A percentile compares a stretch with the other conserved stretches of the same genome.
phyloP scores from a whole-genome alignment of 2,329 filamentous ascomycete species.

The Myriangium duriaei region DNA sequence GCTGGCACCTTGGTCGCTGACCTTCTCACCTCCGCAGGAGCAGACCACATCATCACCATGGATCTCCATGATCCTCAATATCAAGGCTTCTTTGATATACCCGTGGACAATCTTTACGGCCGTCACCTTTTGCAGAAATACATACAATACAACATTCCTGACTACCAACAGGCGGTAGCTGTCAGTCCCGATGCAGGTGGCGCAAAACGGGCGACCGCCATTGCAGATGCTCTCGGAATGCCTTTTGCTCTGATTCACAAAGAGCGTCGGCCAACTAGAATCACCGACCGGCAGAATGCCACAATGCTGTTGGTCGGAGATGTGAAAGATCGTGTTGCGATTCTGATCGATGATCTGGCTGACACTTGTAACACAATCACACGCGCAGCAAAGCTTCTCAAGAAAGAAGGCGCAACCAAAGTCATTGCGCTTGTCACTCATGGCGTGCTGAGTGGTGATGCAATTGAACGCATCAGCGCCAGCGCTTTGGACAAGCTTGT shows the following conservation, averaged over 20 bases:
- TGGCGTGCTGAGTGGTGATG: slow-evolving; percentile 88
- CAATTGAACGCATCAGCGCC: slow-evolving; percentile 85
- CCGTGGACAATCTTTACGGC: slow-evolving; percentile 93
- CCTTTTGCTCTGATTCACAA: slow-evolving; percentile 98
- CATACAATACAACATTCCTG: slow-evolving; percentile 68
- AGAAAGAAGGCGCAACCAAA: slow-evolving; percentile 77
- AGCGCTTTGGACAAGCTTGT: slow-evolving; percentile 87
- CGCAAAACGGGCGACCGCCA: slow-evolving; percentile 88
- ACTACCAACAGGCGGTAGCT: slow-evolving; percentile 76
- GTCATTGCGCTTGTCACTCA: slow-evolving; percentile 92
- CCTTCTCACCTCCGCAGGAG: slow-evolving; percentile 85
- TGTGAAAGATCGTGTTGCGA: slow-evolving; percentile 67
- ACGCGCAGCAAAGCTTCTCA: slow-evolving; percentile 87
- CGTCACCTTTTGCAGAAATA: slow-evolving; percentile 58
- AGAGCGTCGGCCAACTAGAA: slow-evolving; percentile 81
- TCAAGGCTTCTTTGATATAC: slow-evolving; percentile 97
- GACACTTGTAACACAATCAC: slow-evolving; percentile 98
- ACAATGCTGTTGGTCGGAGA: slow-evolving; percentile 94
- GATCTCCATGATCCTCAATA: slow-evolving; percentile 94
- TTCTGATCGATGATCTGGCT: slow-evolving; percentile 85
- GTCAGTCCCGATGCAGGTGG: slow-evolving; percentile 94
- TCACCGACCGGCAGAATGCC: slow-evolving; percentile 65
- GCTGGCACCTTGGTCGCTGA: slow-evolving; percentile 91
- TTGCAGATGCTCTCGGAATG: slow-evolving; percentile 85
- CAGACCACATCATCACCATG: slow-evolving; percentile 96